Base-by-base conservation (phyloP, 805 yeast genomes). In the Wickerhamomyces sydowiorum region DNA sequence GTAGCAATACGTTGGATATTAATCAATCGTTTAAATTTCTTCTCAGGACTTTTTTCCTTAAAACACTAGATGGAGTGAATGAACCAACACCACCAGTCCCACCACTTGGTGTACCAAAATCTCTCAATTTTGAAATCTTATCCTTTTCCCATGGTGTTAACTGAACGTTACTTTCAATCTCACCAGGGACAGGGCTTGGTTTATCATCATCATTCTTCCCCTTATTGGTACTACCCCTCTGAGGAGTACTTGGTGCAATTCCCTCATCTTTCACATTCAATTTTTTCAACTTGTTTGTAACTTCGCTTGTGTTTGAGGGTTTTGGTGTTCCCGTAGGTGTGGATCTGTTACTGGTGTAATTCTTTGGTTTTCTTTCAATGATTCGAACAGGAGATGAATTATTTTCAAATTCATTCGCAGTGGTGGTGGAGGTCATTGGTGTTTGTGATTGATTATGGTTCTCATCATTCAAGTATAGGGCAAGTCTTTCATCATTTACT, bases 401-500 rank as follows among this genome's bases (percentile, higher is more conserved):
- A 27, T 37, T 23, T 29, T 37, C 33, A 20, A 38, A 42, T 18
- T 39, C 42, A 18, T 30, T 35, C 19, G 13, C 4, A 29, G 31
- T 8, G 7, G 40, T 20, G 40, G 18, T 35, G 8, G 47, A 31
- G 10, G 35, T 12, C 10, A 20, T 32, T 32, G 35, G 24, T 38
- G 37, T 29, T 17, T 29, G 20, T 17, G 20, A 17, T 13, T 15
- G n/a, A n/a, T n/a, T 13, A n/a, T 52, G 39, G 42, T 62, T 62
- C 44, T 81, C 86, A 49, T 84, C 86, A 36, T 75, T 69, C 17
- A 85, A 60, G 48, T 81, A 85, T 2, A 80, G 52, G 4, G 79
- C 61, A 10, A 85, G 61, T 27, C 82, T 69, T 56, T 85, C 91
- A 54, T 86, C 93, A n/a, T 73, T 71, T 9, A 79, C 73, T 7